Conservation (phyloP, 2,329 filamentous ascomycete genomes). For the Calonectria leucothoes region DNA sequence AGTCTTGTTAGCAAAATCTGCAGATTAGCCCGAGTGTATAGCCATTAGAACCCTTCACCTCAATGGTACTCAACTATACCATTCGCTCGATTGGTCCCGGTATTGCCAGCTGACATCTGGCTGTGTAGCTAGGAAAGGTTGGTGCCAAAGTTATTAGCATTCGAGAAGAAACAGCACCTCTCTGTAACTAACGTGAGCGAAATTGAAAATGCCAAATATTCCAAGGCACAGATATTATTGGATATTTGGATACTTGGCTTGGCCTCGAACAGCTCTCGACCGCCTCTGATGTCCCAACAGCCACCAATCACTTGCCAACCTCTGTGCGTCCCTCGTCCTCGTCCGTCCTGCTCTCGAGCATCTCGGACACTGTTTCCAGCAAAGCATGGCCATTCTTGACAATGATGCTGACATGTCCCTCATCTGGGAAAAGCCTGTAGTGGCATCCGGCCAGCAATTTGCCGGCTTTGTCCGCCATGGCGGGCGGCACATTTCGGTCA, state of each 20-base stretch:
- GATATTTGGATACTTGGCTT: not conserved
- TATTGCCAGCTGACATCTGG: too few species aligned
- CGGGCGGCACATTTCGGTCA: conserved; percentile 19
- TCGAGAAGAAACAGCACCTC: not conserved
- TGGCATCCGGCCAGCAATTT: conserved; percentile 4
- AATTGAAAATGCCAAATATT: not conserved
- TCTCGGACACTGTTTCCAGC: not conserved
- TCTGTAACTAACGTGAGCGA: not conserved
- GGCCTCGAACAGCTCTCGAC: not conserved
- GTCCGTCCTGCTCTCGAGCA: not conserved
- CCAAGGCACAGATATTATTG: not conserved
- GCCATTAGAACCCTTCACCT: not conserved
- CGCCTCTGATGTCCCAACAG: not conserved
- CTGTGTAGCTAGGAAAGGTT: not conserved
- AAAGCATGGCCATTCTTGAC: not conserved
- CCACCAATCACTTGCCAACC: not conserved
- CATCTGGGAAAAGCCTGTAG: conserved; percentile 8
- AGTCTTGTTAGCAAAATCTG: not conserved
- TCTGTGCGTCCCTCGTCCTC: not conserved
- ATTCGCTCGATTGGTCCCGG: too few species aligned
- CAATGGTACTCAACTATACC: not conserved
- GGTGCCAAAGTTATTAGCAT: not conserved
- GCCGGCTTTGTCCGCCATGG: conserved; percentile 21
- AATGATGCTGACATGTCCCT: conserved; percentile 19
- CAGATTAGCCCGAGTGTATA: not conserved